Evolutionary conservation across 148 eudicot genomes (phyloP).

Genomic region (Vaccinium corymbosum): DNA sequence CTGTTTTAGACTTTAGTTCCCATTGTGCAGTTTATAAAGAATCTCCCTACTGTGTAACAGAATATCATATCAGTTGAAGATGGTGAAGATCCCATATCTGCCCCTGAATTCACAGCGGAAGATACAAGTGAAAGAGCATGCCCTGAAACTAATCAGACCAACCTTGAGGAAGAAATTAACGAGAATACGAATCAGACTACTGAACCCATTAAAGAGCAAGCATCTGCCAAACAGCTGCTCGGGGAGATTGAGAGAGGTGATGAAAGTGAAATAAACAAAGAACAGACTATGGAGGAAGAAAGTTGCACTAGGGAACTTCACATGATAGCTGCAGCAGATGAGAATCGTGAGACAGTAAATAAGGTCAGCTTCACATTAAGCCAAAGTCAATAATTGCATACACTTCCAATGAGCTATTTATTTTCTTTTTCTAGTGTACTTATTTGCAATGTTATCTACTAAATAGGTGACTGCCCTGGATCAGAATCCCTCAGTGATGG

Average conservation of each 20-base stretch:
- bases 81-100: constrained; percentile 2
- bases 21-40: neutral
- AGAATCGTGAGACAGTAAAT: neutral
- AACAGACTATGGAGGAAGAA: constrained; percentile 4
- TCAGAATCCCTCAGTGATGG: neutral
- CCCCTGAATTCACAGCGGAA: neutral
- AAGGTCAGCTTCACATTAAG: constrained; percentile 21
- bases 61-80: neutral
- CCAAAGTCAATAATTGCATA: neutral
- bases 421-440: neutral
- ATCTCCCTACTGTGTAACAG: constrained; percentile 1
- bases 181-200: neutral
- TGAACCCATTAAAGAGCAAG: neutral
- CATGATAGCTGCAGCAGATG: neutral
- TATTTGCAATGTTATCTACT: neutral
- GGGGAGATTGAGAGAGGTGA: constrained; percentile 12
- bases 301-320: constrained; percentile 8
- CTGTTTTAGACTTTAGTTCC: neutral
- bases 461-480: constrained; percentile 11
- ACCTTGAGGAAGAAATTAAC: neutral
- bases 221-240: constrained; percentile 12
- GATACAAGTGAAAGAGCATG: neutral
- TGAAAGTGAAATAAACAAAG: constrained; percentile 15
- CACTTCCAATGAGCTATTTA: neutral
- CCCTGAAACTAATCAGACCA: neutral